Conservation (phyloP, 345 rosid species). For the Dovyalis caffra region DNA sequence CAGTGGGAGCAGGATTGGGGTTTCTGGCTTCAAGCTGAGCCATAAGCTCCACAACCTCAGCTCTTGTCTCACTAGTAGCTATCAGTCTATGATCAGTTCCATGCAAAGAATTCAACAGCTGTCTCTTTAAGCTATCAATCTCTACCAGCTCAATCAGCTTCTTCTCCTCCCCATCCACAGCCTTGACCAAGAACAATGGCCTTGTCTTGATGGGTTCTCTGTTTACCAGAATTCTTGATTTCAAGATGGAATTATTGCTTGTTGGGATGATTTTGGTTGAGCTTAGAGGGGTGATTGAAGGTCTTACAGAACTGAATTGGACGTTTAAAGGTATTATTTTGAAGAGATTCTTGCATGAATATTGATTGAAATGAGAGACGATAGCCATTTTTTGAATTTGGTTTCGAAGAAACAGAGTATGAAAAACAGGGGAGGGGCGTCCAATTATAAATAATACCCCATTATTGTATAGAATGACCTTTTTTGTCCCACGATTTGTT, state of each 20-base stretch:
- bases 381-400: conserved; percentile 43
- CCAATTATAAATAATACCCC: too few relatives aligned
- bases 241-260: conserved; percentile 4
- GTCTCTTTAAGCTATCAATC: conserved; percentile 57
- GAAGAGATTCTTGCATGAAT: conserved; percentile 38
- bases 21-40: conserved; percentile 81
- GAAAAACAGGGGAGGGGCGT: not conserved
- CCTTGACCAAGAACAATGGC: conserved; percentile 31
- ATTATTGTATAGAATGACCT: too few relatives aligned
- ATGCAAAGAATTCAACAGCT: conserved; percentile 61
- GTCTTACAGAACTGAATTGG: conserved; percentile 10
- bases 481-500: too few relatives aligned
- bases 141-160: conserved; percentile 39
- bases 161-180: conserved; percentile 23
- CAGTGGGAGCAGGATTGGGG: conserved; percentile 82
- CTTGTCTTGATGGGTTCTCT: conserved; percentile 21
- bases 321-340: conserved; percentile 8
- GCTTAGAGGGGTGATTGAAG: conserved; percentile 16
- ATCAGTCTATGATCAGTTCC: conserved; percentile 74
- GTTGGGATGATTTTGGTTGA: conserved; percentile 10
- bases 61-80: conserved; percentile 80
- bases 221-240: not conserved
- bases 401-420: too few relatives aligned
- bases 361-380: conserved; percentile 39
- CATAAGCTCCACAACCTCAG: conserved; percentile 83